phyloP scores from a whole-genome alignment of 2,329 filamentous ascomycete genomes.

The Pseudonectria buxi region DNA sequence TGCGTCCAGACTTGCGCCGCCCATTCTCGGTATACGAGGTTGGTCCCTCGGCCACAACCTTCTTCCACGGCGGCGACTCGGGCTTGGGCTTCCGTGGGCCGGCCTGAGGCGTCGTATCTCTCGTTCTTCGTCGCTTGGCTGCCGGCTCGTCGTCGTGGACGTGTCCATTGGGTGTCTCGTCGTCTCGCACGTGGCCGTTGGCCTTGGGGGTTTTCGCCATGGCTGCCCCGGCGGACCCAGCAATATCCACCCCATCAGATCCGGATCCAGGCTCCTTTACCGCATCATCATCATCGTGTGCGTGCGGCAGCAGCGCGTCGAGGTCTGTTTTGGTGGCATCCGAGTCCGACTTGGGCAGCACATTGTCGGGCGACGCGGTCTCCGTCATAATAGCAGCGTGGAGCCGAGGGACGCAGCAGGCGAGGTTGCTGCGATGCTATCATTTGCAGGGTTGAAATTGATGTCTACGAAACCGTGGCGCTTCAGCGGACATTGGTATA shows the following conservation, averaged over 20 bases:
- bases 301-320: conserved; percentile 13
- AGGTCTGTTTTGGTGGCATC: conserved; percentile 19
- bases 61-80: conserved; percentile 90
- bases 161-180: conserved; percentile 46
- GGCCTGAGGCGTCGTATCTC: conserved; percentile 37
- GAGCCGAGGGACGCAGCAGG: conserved; percentile 37
- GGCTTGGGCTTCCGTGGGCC: conserved; percentile 39
- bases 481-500: conserved; percentile 38
- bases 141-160: conserved; percentile 41
- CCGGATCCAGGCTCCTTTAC: conserved; percentile 9
- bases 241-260: conserved; percentile 7
- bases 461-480: conserved; percentile 45
- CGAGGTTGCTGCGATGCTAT: conserved; percentile 48
- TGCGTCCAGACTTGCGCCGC: conserved; percentile 58
- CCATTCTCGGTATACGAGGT: conserved; percentile 76
- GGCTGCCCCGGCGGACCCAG: conserved; percentile 8
- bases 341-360: conserved; percentile 25
- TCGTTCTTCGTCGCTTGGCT: conserved; percentile 59
- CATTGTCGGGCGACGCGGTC: conserved; percentile 50
- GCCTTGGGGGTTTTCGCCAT: conserved; percentile 18
- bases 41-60: conserved; percentile 73
- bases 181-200: conserved; percentile 39
- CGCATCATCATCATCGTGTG: conserved; percentile 15
- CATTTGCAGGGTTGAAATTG: conserved; percentile 52
- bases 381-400: conserved; percentile 49